phyloP scores from a whole-genome alignment of 1,139 yeast genomes.

The Blastobotrys malaysiensis region DNA sequence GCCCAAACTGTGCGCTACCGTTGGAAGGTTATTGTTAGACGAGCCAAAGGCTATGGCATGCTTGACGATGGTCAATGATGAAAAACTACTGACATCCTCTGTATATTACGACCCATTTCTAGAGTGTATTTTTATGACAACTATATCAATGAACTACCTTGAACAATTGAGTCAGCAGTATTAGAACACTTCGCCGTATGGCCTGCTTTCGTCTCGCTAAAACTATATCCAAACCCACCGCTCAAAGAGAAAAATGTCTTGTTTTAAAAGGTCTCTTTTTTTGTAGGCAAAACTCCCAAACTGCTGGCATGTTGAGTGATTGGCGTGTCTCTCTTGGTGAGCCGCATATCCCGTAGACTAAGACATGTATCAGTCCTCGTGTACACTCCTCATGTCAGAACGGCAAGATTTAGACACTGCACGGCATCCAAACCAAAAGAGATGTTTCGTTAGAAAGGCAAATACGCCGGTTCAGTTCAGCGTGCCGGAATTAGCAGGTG shows the following conservation, averaged over 20 bases:
- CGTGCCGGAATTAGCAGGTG: neutral
- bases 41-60: conserved; percentile 27
- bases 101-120: conserved; percentile 2
- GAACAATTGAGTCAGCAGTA: neutral
- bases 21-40: conserved; percentile 33
- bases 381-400: neutral
- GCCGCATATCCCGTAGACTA: neutral
- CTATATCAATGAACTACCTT: neutral
- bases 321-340: neutral
- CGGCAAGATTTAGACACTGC: neutral
- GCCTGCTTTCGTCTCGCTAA: neutral
- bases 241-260: neutral
- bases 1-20: conserved; percentile 34
- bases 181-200: neutral
- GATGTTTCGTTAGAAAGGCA: neutral
- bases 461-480: neutral
- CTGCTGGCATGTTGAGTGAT: neutral
- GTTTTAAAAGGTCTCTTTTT: neutral
- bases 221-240: neutral
- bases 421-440: neutral
- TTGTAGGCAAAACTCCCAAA: neutral
- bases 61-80: neutral
- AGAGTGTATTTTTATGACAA: neutral
- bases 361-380: neutral
- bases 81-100: neutral